These are phyloP conservation scores for Isatis lusitanica DNA, from an alignment of 441 rosid species.

Conservation along the genomic window DNA sequence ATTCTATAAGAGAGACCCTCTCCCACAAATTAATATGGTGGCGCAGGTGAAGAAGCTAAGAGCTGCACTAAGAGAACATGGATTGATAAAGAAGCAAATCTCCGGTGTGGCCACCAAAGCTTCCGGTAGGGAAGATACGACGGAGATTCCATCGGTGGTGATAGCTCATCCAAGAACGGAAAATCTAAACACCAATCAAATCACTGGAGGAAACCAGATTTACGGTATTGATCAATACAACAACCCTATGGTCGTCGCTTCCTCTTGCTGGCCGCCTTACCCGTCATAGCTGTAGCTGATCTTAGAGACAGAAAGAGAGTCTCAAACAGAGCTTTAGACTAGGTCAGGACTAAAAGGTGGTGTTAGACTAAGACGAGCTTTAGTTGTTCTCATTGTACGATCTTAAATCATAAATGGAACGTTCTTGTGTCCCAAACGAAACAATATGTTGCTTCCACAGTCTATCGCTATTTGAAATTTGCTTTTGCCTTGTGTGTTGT, in stretches of 20 bases:
- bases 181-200: conserved; percentile 17
- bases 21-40: not conserved
- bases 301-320: not conserved
- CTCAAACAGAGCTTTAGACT: conserved; percentile 7
- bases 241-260: conserved; percentile 20
- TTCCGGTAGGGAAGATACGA: conserved; percentile 66
- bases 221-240: conserved; percentile 23
- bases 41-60: conserved; percentile 70
- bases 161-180: conserved; percentile 37
- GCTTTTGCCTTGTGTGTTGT: not conserved
- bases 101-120: conserved; percentile 38
- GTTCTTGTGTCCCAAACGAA: not conserved
- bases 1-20: not conserved
- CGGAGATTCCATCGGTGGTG: conserved; percentile 63
- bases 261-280: conserved; percentile 33
- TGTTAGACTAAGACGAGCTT: conserved; percentile 22
- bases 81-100: conserved; percentile 45
- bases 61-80: conserved; percentile 55
- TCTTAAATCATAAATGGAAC: conserved; percentile 19
- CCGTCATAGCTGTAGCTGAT: not conserved
- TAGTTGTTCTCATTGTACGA: not conserved
- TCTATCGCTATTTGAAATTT: not conserved
- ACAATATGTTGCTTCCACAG: not conserved
- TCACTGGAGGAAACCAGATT: conserved; percentile 7
- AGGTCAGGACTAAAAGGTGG: not conserved